Percentiles rank a stretch among this genome's conserved stretches.
Evolutionary conservation across 2,329 filamentous ascomycete species (phyloP).

Genomic region (Beauveria medogensis): DNA sequence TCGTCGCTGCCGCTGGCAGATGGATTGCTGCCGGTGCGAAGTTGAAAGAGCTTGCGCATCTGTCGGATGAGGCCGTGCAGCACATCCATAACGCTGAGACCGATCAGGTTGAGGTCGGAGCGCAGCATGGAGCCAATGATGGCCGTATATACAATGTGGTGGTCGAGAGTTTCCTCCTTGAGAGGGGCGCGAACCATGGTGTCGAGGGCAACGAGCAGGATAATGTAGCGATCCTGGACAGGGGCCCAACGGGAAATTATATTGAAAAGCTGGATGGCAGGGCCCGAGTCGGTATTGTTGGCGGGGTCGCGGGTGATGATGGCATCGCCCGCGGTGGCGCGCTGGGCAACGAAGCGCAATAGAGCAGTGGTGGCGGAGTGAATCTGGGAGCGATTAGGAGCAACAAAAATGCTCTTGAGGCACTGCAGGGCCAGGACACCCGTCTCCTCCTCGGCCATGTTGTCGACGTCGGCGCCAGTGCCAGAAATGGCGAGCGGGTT

Average conservation of each 20-base stretch:
- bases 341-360: slow-evolving; percentile 63
- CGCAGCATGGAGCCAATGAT: slow-evolving; percentile 77
- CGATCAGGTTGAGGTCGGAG: slow-evolving; percentile 88
- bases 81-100: slow-evolving; percentile 92
- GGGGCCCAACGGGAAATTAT: slow-evolving; percentile 80
- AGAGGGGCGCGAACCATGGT: slow-evolving; percentile 60
- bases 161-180: slow-evolving; percentile 60
- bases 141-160: slow-evolving; percentile 66
- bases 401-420: slow-evolving; percentile 75
- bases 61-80: slow-evolving; percentile 78
- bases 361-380: slow-evolving; percentile 66
- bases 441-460: slow-evolving; percentile 80
- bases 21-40: slow-evolving; percentile 34
- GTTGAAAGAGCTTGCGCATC: slow-evolving; percentile 67
- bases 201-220: slow-evolving; percentile 76
- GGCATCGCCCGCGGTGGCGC: slow-evolving; percentile 42
- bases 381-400: slow-evolving; percentile 75
- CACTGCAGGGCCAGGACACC: slow-evolving; percentile 78
- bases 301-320: slow-evolving; percentile 42
- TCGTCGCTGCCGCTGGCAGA: slow-evolving; percentile 26
- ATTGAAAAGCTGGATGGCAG: slow-evolving; percentile 76
- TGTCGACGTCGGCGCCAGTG: slow-evolving; percentile 72
- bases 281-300: slow-evolving; percentile 47
- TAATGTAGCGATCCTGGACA: slow-evolving; percentile 88
- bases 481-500: slow-evolving; percentile 61